Evolutionary conservation across 768 basidiomycete species (phyloP).

Genomic region (Inosperma sp.): DNA sequence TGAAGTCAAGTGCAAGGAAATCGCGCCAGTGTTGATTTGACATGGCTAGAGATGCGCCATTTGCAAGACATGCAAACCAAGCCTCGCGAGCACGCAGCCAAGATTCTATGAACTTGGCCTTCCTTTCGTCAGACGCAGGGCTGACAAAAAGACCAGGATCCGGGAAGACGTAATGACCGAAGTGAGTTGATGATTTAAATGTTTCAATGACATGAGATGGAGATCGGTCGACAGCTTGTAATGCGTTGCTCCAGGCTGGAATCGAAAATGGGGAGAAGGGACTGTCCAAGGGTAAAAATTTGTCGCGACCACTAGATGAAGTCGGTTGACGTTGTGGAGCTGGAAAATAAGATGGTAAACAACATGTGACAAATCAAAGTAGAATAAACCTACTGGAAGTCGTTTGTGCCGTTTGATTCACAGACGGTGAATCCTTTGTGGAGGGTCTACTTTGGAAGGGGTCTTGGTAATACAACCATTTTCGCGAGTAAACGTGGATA

Average conservation of each 20-base stretch:
- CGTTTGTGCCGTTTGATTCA: background rate
- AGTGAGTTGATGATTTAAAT: background rate
- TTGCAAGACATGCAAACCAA: background rate
- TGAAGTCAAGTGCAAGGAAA: background rate
- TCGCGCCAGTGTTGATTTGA: constrained; percentile 3
- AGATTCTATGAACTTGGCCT: background rate
- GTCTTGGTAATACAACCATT: background rate
- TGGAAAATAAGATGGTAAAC: background rate
- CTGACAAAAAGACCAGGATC: constrained; percentile 3
- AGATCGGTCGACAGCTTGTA: background rate
- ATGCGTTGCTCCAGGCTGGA: background rate
- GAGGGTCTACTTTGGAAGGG: background rate
- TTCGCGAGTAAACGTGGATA: background rate
- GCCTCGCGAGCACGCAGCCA: background rate
- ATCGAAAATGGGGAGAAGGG: constrained; percentile 2
- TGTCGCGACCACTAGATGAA: background rate
- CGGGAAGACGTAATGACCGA: background rate
- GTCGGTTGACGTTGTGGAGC: background rate
- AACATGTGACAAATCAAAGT: background rate
- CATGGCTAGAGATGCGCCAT: background rate
- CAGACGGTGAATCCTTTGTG: background rate
- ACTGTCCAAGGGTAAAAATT: background rate
- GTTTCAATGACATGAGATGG: background rate
- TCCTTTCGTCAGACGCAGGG: background rate
- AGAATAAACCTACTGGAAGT: background rate